Base-by-base conservation (phyloP, 768 basidiomycete species). In the Symmetrospora coprosmae region DNA sequence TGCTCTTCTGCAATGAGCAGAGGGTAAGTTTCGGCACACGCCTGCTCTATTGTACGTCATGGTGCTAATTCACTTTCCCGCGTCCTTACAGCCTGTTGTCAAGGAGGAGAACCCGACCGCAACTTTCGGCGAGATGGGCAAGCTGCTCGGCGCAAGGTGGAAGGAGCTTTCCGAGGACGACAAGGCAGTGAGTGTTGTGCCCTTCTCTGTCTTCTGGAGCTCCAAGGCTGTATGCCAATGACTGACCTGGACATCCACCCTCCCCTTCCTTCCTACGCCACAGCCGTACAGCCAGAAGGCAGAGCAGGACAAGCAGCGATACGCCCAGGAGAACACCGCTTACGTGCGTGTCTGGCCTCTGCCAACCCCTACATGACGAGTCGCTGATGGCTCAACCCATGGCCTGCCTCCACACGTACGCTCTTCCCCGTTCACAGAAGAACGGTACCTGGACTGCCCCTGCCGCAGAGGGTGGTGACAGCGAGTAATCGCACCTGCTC, bases 1-100 rank as follows among this genome's bases (percentile, higher is more conserved):
- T 97, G 92, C 90, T 90, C 84, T 97, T 96, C 79, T 83, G 82
- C 68, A 86, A 90, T 73, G 91, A 89, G 73, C 85, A 87, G 86
- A 81, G 91, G 71, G 86, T 91, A 75, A 81, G 85, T n/a, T n/a
- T 47, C 9, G 9, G n/a, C 14, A 45, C 30, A 11, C n/a, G 11
- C 28, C 17, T 28, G 28, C 35, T 53, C 7, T 11, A 14, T 39
- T 5, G n/a, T 53, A 17, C 37, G 16, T 7, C n/a, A n/a, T n/a
- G n/a, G 25, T 53, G n/a, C n/a, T n/a, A 14, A 14, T 28, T 13
- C 14, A 16, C 19, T 50, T 11, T 6, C 48, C 48, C 48, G 14
- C 30, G 28, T 51, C 50, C 11, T 25, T 6, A 52, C 41, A 58
- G 55, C 55, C 40, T 30, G 37, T 43, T 72, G 86, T 96, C 79